Base-by-base conservation (phyloP, 164 flowering plant genomes). In the Umbilicus rupestris region DNA sequence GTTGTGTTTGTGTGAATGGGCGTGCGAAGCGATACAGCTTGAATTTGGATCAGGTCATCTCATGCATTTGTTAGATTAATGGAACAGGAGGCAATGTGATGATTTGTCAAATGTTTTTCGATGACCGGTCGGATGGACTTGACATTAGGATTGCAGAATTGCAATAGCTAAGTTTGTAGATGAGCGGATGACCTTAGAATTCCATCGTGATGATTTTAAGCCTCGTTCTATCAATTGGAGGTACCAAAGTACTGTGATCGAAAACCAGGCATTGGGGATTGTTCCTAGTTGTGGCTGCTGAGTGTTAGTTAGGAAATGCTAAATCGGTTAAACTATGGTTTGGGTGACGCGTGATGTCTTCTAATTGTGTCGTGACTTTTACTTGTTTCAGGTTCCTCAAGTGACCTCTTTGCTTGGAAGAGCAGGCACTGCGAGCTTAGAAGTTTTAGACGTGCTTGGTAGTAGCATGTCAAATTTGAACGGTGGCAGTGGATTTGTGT, bases 391-490 rank as follows among this genome's bases (percentile, higher is more conserved):
- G 83, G 72, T 63, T 11, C 57, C 69, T 11, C 80, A 69, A 68
- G 76, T 67, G 67, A 66, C 70, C 52, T 76, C 88, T 19, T 73
- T 83, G 66, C 55, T 84, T 0, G 87, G 85, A 63, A 81, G 76
- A 72, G 90, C 86, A 24, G 78, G 86, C 37, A 68, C 68, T 11
- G 79, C 70, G 41, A 82, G 89, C 45, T 68, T 85, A 14, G 90
- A 80, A 3, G 85, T 83, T 58, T 31, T 84, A 50, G 88, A 86
- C 44, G 77, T 84, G 15, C 75, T 86, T 45, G 88, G 87, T 29
- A 86, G 85, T 71, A 79, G 91, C 78, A 69, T 86, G 83, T 75
- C 88, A 17, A 83, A 71, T 77, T 71, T 84, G 78, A 80, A 81
- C 44, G 37, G 79, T 29, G 49, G 68, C 6, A 64, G 79, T 68